Evolutionary conservation across 106 monocot species (phyloP), one percentile per base, ranked within the genome.

Genomic region (Dioscorea zingiberensis): DNA sequence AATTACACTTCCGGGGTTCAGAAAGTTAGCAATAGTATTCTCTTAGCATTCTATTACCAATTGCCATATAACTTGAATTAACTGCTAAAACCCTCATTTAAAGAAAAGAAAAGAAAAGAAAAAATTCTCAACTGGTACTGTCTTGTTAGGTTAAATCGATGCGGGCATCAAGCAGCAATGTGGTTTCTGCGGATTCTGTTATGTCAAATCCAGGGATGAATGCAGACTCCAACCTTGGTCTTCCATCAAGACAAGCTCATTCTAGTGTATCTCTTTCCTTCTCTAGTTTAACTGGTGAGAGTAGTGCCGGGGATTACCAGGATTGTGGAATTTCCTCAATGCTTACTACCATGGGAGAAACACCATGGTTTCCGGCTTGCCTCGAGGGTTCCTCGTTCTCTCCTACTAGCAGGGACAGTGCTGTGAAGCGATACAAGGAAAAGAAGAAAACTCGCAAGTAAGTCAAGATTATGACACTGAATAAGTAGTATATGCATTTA

Each of bases 391-490:
- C 72, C 26, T 65, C 84, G 49, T 75, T 63, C 30, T 49, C 77
- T 60, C 67, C 73, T 45, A 73, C 76, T 63, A 81, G 54, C 69
- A 82, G 94, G 69, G 82, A 83, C 48, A 87, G 64, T 64, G 94
- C 94, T n/a, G 80, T 94, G 18, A 83, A 73, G 62, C 87, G 94
- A 44, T 94, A 94, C 91, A 87, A 87, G 78, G 87, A 91, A 74
- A 94, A 94, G 80, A 94, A 91, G 80, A 94, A 94, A 80, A 60
- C 60, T 57, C 71, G 94, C 67, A 90, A 87, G 94, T 94, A 76
- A 84, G 94, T 72, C 45, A 51, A 51, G 0, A 4, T 4, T 38
- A 38, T 38, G 9, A 38, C 38, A 38, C 10, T 6, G 4, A 38
- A n/a, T n/a, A n/a, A 38, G 38, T 38, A 38, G 38, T 38, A 38